Evolutionary conservation across 2,329 filamentous ascomycete genomes (phyloP).

Genomic region (Aspergillus intermedius): DNA sequence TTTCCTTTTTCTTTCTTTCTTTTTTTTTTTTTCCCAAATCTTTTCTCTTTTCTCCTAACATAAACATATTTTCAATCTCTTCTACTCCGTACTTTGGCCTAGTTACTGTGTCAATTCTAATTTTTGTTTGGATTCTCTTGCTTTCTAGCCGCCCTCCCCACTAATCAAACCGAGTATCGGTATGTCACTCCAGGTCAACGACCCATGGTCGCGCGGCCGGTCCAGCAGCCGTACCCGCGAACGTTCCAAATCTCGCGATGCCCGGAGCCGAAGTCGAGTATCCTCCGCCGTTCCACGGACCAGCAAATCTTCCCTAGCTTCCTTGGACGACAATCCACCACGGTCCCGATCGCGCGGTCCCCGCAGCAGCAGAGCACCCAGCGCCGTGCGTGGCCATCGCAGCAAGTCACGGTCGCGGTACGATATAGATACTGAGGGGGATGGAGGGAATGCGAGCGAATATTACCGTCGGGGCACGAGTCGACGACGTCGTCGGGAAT

Average conservation of each 20-base stretch:
- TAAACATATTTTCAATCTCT: no score
- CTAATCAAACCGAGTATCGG: slow-evolving; percentile 4
- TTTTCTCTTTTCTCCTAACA: no score
- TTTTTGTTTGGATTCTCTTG: no score
- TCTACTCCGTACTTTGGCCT: no score
- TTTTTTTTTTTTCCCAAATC: no score
- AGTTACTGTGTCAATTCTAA: no score
- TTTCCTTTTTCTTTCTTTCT: no score
- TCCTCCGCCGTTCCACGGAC: slow-evolving; percentile 3
- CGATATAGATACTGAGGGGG: slow-evolving; percentile 5
- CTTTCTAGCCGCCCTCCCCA: no score
- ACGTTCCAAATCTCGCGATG: slow-evolving; percentile 39
- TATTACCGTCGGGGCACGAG: background rate
- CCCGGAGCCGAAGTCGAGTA: slow-evolving; percentile 23
- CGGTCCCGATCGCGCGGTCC: slow-evolving; percentile 11
- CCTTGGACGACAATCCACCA: background rate
- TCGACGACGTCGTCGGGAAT: background rate
- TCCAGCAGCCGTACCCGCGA: slow-evolving; percentile 38
- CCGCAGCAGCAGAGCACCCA: background rate
- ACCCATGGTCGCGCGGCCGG: slow-evolving; percentile 38
- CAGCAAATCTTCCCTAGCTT: no score
- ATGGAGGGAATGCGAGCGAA: background rate
- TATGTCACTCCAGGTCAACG: slow-evolving; percentile 35
- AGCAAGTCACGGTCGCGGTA: slow-evolving; percentile 6
- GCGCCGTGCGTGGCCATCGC: background rate